Conservation (phyloP, 306 rosid genomes). For the Vigna reflexopilosa region DNA sequence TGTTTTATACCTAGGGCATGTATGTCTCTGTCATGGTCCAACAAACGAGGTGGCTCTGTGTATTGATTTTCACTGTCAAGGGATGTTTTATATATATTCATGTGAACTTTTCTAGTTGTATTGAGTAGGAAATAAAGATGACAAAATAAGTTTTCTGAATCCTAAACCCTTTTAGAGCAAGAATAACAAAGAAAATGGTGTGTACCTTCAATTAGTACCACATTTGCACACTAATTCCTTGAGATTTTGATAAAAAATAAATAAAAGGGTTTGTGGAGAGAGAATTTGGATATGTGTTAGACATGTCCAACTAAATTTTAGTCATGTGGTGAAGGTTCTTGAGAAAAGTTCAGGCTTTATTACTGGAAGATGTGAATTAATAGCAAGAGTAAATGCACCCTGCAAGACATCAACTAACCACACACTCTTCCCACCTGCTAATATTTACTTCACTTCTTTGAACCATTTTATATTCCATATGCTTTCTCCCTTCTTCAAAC, state of each 20-base stretch:
- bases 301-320: not conserved
- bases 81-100: not conserved
- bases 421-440: conserved; percentile 70
- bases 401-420: conserved; percentile 75
- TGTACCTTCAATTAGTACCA: conserved; percentile 10
- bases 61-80: conserved; percentile 8
- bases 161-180: conserved; percentile 26
- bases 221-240: not conserved
- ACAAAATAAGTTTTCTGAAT: not conserved
- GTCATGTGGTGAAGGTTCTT: conserved; percentile 7
- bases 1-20: not conserved
- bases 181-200: not conserved
- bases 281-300: not conserved
- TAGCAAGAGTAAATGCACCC: conserved; percentile 73
- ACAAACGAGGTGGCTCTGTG: conserved; percentile 14
- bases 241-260: not conserved
- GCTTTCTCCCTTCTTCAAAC: conserved; percentile 40
- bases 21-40: conserved; percentile 35
- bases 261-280: not conserved
- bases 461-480: conserved; percentile 57
- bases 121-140: conserved; percentile 6
- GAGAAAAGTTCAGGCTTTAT: conserved; percentile 16
- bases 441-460: conserved; percentile 65
- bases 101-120: conserved; percentile 5
- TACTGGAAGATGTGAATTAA: conserved; percentile 50